A percentile compares a stretch with the other conserved stretches of the same genome.
These are phyloP conservation scores for Limnanthes douglasii DNA, from an alignment of 345 rosid species.

Conservation along the genomic window DNA sequence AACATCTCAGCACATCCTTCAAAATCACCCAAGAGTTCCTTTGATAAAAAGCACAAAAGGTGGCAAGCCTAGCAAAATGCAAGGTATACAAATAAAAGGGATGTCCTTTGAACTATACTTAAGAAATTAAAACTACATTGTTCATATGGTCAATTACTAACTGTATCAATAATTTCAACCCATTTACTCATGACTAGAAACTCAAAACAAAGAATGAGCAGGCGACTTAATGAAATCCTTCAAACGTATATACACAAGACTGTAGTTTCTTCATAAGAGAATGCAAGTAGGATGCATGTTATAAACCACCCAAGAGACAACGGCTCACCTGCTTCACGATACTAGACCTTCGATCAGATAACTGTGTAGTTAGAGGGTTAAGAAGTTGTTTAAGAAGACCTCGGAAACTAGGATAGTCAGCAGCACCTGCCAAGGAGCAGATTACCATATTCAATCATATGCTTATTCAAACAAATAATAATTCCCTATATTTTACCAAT, in stretches of 20 bases:
- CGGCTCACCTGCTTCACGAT: conserved; percentile 82
- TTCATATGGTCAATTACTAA: no score
- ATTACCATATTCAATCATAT: conserved; percentile 1
- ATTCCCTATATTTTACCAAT: no score
- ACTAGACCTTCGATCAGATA: conserved; percentile 91
- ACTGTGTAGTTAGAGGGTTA: conserved; percentile 70
- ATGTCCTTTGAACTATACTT: no score
- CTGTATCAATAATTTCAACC: not conserved
- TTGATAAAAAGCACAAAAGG: conserved; percentile 82
- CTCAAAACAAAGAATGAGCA: no score
- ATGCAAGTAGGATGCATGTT: not conserved
- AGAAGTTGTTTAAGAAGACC: conserved; percentile 92
- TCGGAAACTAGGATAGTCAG: conserved; percentile 68
- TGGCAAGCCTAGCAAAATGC: conserved; percentile 66
- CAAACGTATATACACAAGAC: no score
- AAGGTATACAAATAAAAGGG: no score
- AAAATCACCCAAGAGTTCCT: conserved; percentile 95
- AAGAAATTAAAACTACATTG: no score
- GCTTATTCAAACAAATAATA: conserved; percentile 3
- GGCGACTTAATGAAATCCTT: no score
- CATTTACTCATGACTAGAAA: not conserved
- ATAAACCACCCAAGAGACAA: not conserved
- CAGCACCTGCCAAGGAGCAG: conserved; percentile 48
- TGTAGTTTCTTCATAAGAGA: no score
- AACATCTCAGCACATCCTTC: conserved; percentile 91